Evolutionary conservation across 805 yeast species (phyloP), one percentile per base, ranked within the genome.

Genomic region (Suhomyces sp.): DNA sequence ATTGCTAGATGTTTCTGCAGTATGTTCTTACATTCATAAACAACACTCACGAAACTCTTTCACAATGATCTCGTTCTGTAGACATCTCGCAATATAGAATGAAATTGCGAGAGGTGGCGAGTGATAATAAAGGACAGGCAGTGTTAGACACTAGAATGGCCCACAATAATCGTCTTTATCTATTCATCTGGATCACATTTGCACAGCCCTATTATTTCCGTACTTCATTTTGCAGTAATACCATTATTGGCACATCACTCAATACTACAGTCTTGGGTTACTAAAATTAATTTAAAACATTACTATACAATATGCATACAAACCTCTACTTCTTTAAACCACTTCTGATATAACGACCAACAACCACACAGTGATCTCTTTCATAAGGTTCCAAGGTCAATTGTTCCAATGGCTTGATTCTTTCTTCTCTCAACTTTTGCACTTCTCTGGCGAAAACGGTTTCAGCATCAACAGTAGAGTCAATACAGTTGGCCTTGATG

Each of bases 401-500:
- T 83, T 94, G 99, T 80, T 94, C 99, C 70, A 92, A 80, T 60
- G 99, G 99, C 81, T 94, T 94, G 76, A 94, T 89, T 77, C 96
- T 87, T 83, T 94, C 99, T 79, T 93, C 98, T 80, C 99, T 87
- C 79, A 94, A 85, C 77, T 94, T 94, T 79, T 94, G 97, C 56
- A 94, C 97, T 81, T 94, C 99, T 82, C 98, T 90, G 57, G 99
- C 98, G 71, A 94, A 94, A 60, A 94, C 99, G 56, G 97, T 92
- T 83, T 94, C 98, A 62, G 99, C 99, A 73, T 92, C 98, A 55
- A 93, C 98, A 56, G 99, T 94, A 47, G 98, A 94, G 79, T 94
- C 99, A 74, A 94, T 94, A 90, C 99, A 94, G 91, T 94, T 94
- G 67, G 99, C 99, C 85, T 94, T 94, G 79, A 94, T 94, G 68